Evolutionary conservation across 768 basidiomycete species (phyloP).

Genomic region (Infundibulicybe gibba): DNA sequence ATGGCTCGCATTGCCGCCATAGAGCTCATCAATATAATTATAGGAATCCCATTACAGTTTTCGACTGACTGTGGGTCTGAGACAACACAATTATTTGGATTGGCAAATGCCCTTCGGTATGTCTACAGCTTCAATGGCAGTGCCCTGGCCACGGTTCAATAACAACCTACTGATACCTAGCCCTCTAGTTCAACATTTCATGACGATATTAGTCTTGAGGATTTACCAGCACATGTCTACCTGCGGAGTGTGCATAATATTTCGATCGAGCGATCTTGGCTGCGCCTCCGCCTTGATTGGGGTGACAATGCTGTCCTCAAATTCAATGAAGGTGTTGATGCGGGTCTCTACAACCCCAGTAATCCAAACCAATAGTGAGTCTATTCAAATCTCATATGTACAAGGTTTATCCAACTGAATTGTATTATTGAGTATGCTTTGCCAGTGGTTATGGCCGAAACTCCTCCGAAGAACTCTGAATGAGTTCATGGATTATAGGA

Average conservation of each 20-base stretch:
- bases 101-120: slow-evolving; percentile 25
- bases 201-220: slow-evolving; percentile 5
- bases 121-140: slow-evolving; percentile 1
- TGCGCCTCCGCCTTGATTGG: slow-evolving; percentile 10
- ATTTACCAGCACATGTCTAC: slow-evolving; percentile 13
- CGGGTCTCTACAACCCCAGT: slow-evolving; percentile 8
- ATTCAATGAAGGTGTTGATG: slow-evolving; percentile 8
- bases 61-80: slow-evolving; percentile 33
- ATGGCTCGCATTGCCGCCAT: not conserved
- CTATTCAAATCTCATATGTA: not conserved
- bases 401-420: no score
- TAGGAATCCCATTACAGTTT: slow-evolving; percentile 29
- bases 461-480: slow-evolving; percentile 17
- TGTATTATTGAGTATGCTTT: slow-evolving; percentile 13
- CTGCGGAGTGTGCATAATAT: slow-evolving; percentile 16
- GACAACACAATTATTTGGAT: slow-evolving; percentile 25
- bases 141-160: no score
- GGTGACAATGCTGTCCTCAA: slow-evolving; percentile 13
- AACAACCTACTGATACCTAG: no score
- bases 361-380: slow-evolving; percentile 22
- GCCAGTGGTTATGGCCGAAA: slow-evolving; percentile 24
- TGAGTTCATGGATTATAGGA: slow-evolving; percentile 16
- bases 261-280: slow-evolving; percentile 15
- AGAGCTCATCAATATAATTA: not conserved
- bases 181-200: slow-evolving; percentile 4